These are phyloP conservation scores for Gliomastix tumulicola DNA, from an alignment of 2,329 filamentous ascomycete genomes.

Conservation along the genomic window DNA sequence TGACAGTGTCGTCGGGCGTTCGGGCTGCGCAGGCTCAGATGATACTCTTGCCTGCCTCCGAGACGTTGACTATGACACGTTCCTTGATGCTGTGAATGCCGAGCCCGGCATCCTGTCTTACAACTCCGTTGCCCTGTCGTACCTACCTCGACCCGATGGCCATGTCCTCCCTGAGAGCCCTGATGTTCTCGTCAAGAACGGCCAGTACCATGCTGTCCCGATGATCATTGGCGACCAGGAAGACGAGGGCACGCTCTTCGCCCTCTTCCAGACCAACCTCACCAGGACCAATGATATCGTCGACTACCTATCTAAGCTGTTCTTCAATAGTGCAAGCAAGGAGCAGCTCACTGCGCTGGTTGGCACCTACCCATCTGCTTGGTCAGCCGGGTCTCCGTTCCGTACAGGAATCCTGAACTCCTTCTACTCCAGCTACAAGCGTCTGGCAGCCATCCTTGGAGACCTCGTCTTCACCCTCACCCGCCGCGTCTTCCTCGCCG, in stretches of 20 bases:
- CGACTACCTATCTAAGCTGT: constrained; percentile 52
- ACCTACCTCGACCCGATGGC: constrained; percentile 68
- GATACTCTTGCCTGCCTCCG: constrained; percentile 64
- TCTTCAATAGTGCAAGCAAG: constrained; percentile 50
- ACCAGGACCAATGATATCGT: constrained; percentile 52
- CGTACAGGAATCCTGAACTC: constrained; percentile 62
- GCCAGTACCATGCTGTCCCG: constrained; percentile 41
- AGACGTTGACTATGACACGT: constrained; percentile 45
- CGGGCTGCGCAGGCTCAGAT: constrained; percentile 50
- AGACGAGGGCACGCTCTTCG: constrained; percentile 73
- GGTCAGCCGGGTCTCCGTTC: constrained; percentile 61
- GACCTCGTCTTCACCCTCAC: constrained; percentile 70
- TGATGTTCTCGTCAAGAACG: constrained; percentile 44
- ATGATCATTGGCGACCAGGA: constrained; percentile 66
- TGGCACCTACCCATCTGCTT: constrained; percentile 50
- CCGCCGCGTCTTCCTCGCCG: constrained; percentile 55
- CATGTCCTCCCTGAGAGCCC: constrained; percentile 54
- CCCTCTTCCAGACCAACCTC: constrained; percentile 62
- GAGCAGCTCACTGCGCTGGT: constrained; percentile 49
- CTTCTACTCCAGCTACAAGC: constrained; percentile 71
- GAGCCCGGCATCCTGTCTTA: constrained; percentile 64
- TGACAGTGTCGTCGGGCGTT: constrained; percentile 49
- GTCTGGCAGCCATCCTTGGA: constrained; percentile 66
- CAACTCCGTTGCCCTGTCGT: constrained; percentile 62
- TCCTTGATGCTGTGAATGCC: constrained; percentile 61